These are phyloP conservation scores for Nicotiana tomentosiformis DNA, from an alignment of 257 asterid species.

Conservation along the genomic window DNA sequence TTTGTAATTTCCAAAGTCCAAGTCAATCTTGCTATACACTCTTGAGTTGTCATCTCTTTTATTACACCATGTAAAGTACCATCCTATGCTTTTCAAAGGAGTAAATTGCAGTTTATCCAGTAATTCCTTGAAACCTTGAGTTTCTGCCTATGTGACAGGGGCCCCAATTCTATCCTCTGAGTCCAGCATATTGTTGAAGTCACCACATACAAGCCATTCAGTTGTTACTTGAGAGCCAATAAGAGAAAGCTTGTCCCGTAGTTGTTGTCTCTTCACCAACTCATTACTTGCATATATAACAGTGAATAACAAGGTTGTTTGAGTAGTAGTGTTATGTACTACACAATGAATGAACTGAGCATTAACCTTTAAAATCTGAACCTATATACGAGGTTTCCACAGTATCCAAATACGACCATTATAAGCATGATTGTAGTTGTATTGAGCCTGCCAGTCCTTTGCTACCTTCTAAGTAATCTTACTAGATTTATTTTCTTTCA, in stretches of 20 bases:
- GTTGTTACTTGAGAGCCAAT: background rate
- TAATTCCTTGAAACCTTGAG: background rate
- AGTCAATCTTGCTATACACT: no score
- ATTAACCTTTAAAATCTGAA: background rate
- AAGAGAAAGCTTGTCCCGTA: no score
- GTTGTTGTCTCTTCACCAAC: no score
- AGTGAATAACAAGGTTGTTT: no score
- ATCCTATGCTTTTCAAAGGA: background rate
- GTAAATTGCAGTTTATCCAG: background rate
- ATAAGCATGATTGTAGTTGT: background rate
- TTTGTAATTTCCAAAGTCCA: no score
- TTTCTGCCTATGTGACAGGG: background rate
- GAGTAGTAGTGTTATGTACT: background rate
- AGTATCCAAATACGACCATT: background rate
- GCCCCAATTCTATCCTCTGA: background rate
- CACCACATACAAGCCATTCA: background rate
- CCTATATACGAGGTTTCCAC: background rate
- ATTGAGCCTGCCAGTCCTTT: background rate
- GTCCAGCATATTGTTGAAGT: no score
- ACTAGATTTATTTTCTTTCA: background rate
- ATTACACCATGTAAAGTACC: background rate
- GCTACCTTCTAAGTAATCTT: background rate
- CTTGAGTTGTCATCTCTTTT: no score
- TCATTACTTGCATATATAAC: no score
- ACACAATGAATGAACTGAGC: background rate